Percentiles rank a stretch among this genome's conserved stretches.
Conservation (phyloP, 2,329 filamentous ascomycete species). For the Fusarium zealandicum region DNA sequence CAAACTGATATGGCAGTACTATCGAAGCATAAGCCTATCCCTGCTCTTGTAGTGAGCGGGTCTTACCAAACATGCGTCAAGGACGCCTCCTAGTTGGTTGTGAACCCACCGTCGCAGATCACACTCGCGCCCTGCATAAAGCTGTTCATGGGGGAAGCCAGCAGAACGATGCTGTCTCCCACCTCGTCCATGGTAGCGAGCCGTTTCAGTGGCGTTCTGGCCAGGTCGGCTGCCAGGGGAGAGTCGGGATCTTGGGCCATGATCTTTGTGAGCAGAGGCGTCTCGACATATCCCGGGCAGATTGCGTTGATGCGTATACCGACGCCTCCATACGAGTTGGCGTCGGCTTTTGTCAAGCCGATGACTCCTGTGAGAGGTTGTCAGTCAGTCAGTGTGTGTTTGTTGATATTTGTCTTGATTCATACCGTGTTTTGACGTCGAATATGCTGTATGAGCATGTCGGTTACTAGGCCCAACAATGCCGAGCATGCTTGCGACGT, state of each 20-base stretch:
- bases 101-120: conserved; percentile 56
- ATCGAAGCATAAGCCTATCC: too few species aligned
- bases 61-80: too few species aligned
- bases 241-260: conserved; percentile 37
- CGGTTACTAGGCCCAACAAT: conserved; percentile 49
- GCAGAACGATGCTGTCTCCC: conserved; percentile 58
- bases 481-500: conserved; percentile 61
- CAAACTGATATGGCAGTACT: too few species aligned
- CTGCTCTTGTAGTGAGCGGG: too few species aligned
- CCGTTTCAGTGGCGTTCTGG: conserved; percentile 56
- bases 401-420: background rate
- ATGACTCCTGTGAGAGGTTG: conserved; percentile 46
- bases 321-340: conserved; percentile 56
- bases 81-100: conserved; percentile 31
- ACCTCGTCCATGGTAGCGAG: conserved; percentile 60
- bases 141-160: conserved; percentile 60
- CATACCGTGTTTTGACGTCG: conserved; percentile 59
- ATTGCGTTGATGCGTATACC: conserved; percentile 67
- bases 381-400: background rate
- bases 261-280: conserved; percentile 46
- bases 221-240: conserved; percentile 49
- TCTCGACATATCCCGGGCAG: conserved; percentile 61
- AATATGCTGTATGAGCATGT: conserved; percentile 55
- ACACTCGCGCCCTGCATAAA: conserved; percentile 59
- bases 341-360: conserved; percentile 62